Evolutionary conservation across 306 rosid genomes (phyloP), one percentile per base, ranked within the genome.

Genomic region (Vigna mungo): DNA sequence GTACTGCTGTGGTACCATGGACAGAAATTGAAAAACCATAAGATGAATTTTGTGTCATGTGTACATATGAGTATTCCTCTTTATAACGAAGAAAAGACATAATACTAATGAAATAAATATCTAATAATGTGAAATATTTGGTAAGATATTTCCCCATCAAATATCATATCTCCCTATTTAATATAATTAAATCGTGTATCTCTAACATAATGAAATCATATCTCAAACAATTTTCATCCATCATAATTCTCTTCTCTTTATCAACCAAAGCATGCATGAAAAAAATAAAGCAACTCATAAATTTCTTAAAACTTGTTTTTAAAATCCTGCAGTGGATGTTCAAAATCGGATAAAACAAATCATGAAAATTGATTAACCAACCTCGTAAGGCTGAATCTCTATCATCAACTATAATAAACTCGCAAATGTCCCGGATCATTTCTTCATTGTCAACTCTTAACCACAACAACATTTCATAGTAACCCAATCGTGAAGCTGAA

Each of bases 381-480:
- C 97, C 96, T 89, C 76, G 84, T 80, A 94, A 83, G 54, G 77
- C 54, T 60, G 82, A 72, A 51, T 43, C 78, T 21, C 81, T 84
- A 63, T 81, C 81, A 64, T 80, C 82, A 13, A 81, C 82, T 23
- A 81, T 77, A 66, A 90, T 82, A 74, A 75, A 78, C 53, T 88
- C 69, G 81, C 90, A 90, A 75, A 90, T 86, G 80, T 89, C 97
- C 77, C 70, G 82, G 80, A 95, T 82, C 89, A 82, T 95, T 85
- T 92, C 89, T 79, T 79, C 87, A 69, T 90, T 58, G 12, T 83
- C 43, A 36, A 90, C 85, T 75, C 84, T 86, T 69, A 89, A 68
- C 90, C 91, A 92, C 46, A 92, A 63, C 89, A 76, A 34, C 97
- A 95, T 92, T 83, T 95, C 96, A 48, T 95, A 92, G 87, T 95